Evolutionary conservation across 2,329 filamentous ascomycete species (phyloP).

Genomic region (Aspergillus oerlinghausenensis): DNA sequence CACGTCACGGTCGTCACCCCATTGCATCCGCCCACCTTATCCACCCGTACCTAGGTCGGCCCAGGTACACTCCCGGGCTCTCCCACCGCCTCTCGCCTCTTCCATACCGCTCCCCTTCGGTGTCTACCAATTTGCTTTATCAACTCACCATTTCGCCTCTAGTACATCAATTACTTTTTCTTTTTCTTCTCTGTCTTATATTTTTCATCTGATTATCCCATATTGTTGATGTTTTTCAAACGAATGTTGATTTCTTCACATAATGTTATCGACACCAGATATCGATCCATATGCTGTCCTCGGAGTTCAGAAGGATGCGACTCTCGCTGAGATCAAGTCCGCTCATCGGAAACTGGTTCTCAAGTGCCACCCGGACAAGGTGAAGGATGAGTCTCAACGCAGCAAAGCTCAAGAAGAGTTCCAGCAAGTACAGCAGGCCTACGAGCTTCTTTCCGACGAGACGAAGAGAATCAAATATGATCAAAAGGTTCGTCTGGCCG

Average conservation of each 20-base stretch:
- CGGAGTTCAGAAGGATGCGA: conserved; percentile 68
- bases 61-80: conserved; percentile 4
- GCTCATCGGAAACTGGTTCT: conserved; percentile 82
- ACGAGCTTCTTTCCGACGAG: conserved; percentile 82
- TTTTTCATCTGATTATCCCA: not conserved
- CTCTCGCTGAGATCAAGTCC: conserved; percentile 66
- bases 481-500: conserved; percentile 63
- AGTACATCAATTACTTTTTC: not conserved
- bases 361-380: conserved; percentile 87
- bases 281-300: conserved; percentile 76
- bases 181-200: not conserved
- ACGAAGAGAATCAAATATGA: conserved; percentile 71
- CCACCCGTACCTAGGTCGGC: not conserved
- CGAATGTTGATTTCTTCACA: conserved; percentile 10
- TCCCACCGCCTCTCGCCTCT: conserved; percentile 8
- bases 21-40: conserved; percentile 2
- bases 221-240: conserved; percentile 13
- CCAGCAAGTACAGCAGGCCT: conserved; percentile 86
- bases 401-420: conserved; percentile 80
- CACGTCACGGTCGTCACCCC: conserved; percentile 12
- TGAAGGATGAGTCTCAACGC: conserved; percentile 72
- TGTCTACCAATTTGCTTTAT: not conserved
- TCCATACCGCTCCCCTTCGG: not conserved
- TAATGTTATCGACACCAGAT: conserved; percentile 26
- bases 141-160: conserved; percentile 6